Conservation (phyloP, 1,284 basidiomycete genomes). For the Cutaneotrichosporon cavernicola region DNA sequence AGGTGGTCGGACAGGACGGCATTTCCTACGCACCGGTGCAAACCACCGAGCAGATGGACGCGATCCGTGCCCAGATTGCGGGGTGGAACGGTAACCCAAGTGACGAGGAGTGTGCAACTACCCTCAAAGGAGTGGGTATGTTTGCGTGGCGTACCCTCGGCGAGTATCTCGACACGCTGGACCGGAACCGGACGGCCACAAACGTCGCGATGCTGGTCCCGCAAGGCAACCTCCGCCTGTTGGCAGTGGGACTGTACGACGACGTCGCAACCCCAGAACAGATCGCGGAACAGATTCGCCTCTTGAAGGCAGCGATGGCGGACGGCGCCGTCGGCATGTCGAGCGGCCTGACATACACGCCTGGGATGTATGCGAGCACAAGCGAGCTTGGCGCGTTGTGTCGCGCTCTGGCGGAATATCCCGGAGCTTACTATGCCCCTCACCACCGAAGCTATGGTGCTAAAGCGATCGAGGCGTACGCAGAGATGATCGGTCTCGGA, state of each 20-base stretch:
- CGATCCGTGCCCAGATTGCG: constrained; percentile 48
- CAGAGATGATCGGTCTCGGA: constrained; percentile 47
- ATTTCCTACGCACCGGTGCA: constrained; percentile 47
- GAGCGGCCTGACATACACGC: constrained; percentile 50
- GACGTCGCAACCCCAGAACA: constrained; percentile 30
- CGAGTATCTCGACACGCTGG: constrained; percentile 47
- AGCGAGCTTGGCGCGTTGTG: constrained; percentile 45
- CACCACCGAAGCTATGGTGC: constrained; percentile 49
- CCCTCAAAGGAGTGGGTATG: constrained; percentile 33
- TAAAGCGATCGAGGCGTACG: constrained; percentile 43
- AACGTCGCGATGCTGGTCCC: constrained; percentile 51
- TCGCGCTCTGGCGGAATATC: constrained; percentile 34
- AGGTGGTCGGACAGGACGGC: constrained; percentile 52
- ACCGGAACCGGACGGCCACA: constrained; percentile 40
- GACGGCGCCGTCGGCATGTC: constrained; percentile 52
- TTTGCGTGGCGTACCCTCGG: constrained; percentile 41
- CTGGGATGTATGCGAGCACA: constrained; percentile 52
- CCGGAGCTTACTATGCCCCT: constrained; percentile 47
- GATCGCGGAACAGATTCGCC: constrained; percentile 34
- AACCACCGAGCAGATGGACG: constrained; percentile 24
- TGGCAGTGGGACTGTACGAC: constrained; percentile 46
- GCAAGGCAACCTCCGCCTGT: constrained; percentile 48
- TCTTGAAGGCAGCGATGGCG: constrained; percentile 38
- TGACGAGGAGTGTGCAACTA: constrained; percentile 33
- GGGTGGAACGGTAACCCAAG: constrained; percentile 52